A percentile compares a stretch with the other conserved stretches of the same genome.
Conservation (phyloP, 371 early-diverging fungal genomes). For the Mucor indicus region DNA sequence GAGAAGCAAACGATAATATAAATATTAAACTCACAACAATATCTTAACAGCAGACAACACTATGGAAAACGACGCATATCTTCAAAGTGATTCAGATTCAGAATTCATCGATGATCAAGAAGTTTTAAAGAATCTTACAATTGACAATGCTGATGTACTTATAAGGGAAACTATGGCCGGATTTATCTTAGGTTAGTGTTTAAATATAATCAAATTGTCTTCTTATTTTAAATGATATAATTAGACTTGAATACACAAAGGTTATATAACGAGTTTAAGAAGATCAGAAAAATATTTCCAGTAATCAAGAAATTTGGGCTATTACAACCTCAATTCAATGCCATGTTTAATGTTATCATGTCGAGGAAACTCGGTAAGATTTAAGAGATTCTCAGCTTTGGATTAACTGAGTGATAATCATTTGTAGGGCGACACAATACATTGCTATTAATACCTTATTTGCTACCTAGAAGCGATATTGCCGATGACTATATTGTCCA, state of each 20-base stretch:
- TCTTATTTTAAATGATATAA: background rate
- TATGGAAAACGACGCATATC: too few relatives aligned
- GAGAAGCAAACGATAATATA: too few relatives aligned
- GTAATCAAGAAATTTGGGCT: constrained; percentile 1
- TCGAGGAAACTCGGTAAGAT: too few relatives aligned
- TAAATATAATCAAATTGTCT: too few relatives aligned
- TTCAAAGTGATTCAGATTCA: too few relatives aligned
- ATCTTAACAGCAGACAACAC: too few relatives aligned
- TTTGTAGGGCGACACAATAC: too few relatives aligned
- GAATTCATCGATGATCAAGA: background rate
- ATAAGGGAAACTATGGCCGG: background rate
- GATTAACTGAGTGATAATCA: too few relatives aligned
- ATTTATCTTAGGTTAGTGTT: too few relatives aligned
- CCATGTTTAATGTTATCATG: constrained; percentile 15
- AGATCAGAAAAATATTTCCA: background rate
- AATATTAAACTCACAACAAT: too few relatives aligned
- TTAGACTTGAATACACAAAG: background rate
- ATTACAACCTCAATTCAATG: background rate
- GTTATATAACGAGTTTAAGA: background rate
- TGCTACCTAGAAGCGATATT: constrained; percentile 48
- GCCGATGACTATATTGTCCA: constrained; percentile 33
- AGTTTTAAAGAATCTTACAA: too few relatives aligned
- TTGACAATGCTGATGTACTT: background rate
- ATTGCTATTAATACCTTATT: constrained; percentile 27
- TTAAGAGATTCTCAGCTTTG: too few relatives aligned